phyloP scores from a whole-genome alignment of 176 grass and related monocot species.

The Rhipidocladum racemiflorum region DNA sequence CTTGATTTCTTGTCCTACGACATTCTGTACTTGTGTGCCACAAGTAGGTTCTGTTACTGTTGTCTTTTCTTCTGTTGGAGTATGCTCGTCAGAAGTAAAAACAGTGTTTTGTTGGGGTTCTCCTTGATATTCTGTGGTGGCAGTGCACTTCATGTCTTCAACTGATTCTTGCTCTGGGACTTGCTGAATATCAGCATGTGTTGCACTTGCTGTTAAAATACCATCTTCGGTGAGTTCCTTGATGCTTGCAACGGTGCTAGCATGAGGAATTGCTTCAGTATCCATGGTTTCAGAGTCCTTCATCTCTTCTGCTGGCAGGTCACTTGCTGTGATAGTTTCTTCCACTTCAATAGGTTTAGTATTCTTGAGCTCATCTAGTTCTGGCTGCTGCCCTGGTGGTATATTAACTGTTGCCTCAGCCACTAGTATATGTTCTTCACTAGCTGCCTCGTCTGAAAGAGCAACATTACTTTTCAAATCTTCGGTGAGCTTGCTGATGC shows the following conservation, averaged over 20 bases:
- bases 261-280: conserved; percentile 8
- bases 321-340: background rate
- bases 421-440: background rate
- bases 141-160: conserved; percentile 7
- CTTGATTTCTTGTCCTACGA: conserved; percentile 22
- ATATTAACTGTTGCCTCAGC: background rate
- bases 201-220: conserved; percentile 16
- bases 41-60: background rate
- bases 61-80: conserved; percentile 23
- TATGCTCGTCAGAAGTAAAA: conserved; percentile 25
- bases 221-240: conserved; percentile 10
- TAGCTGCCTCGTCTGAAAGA: background rate
- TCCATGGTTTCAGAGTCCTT: conserved; percentile 22
- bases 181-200: conserved; percentile 16
- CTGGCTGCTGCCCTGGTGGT: background rate
- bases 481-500: background rate
- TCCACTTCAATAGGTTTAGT: conserved; percentile 21
- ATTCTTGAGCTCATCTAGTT: conserved; percentile 33
- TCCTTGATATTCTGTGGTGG: conserved; percentile 20
- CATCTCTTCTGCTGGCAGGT: background rate
- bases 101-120: conserved; percentile 5
- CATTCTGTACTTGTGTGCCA: conserved; percentile 21
- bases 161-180: conserved; percentile 13
- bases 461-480: background rate
- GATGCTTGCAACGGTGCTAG: background rate